phyloP scores from a whole-genome alignment of 2,329 filamentous ascomycete genomes.

The Tolypocladium tundrense region DNA sequence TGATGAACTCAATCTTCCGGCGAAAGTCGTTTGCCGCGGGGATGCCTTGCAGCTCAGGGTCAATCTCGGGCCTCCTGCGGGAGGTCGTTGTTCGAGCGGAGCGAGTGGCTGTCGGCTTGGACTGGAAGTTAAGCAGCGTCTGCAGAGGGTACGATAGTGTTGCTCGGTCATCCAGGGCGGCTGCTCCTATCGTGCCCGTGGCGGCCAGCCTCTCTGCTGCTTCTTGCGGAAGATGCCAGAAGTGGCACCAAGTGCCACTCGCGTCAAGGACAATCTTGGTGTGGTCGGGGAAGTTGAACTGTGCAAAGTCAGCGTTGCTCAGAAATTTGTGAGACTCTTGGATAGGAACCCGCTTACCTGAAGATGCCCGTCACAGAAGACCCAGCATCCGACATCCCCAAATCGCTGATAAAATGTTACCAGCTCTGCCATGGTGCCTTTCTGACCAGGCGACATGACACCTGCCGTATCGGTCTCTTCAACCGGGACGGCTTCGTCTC shows the following conservation, averaged over 20 bases:
- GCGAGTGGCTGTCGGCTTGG: conserved; percentile 29
- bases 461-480: conserved; percentile 34
- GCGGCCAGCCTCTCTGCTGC: conserved; percentile 55
- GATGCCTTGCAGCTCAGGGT: conserved; percentile 49
- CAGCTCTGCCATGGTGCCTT: conserved; percentile 38
- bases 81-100: conserved; percentile 34
- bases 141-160: conserved; percentile 63
- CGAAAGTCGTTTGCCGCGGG: conserved; percentile 64
- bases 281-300: conserved; percentile 85
- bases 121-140: conserved; percentile 59
- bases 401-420: conserved; percentile 76
- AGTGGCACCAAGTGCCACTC: conserved; percentile 65
- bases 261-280: conserved; percentile 73
- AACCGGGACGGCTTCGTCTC: conserved; percentile 50
- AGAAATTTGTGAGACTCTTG: background rate
- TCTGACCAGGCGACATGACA: conserved; percentile 26
- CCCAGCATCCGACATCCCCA: conserved; percentile 73
- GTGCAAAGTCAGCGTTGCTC: background rate
- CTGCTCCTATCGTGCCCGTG: conserved; percentile 57
- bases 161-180: conserved; percentile 60
- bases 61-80: conserved; percentile 49
- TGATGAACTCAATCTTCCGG: conserved; percentile 64
- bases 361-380: conserved; percentile 69
- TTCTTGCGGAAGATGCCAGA: conserved; percentile 65
- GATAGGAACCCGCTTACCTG: conserved; percentile 40